Base-by-base conservation (phyloP, 1,284 basidiomycete genomes). In the Pseudozyma hubeiensis region DNA sequence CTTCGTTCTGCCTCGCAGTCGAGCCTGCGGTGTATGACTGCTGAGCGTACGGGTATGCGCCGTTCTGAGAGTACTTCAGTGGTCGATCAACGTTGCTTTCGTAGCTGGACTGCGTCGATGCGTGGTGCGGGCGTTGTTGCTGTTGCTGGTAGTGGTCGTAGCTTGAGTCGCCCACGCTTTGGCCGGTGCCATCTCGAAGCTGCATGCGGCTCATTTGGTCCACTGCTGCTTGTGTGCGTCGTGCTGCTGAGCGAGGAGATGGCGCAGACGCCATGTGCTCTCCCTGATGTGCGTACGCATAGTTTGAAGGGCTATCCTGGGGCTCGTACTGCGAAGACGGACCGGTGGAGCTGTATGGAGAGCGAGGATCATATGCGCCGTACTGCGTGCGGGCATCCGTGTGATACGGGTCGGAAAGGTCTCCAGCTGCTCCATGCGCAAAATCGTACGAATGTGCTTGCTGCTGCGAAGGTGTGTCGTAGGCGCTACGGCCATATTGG, bases 291-390 rank as follows among this genome's bases (percentile, higher is more conserved):
- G 33, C 46, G 19, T 58, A 50, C 2, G 29, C 17, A 8, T 47
- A 24, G 2, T 19, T 7, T 8, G 55, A 19, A 8, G 30, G 19
- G 4, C n/a, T 24, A 16, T 55, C 16, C 24, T 47, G 7, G n/a
- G 56, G 30, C 3, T 7, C 5, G 16, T 52, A 39, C 5, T 51
- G 51, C 24, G 50, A 40, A 9, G 61, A 40, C 3, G 50, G 35
- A 33, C n/a, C 19, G n/a, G 53, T 16, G 1, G 50, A 50, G 10
- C 54, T 50, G 37, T 64, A 61, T 17, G 62, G 57, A n/a, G 49
- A 63, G 33, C 55, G 64, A 48, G 69, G 69, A n/a, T 72, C 69
- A 19, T 72, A 72, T 7, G 69, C 48, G 0, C 60, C 59, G 31
- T 72, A 67, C 17, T 63, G 55, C 0, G 64, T 55, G 34, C 56